These are phyloP conservation scores for Fraxinus pennsylvanica DNA, from an alignment of 257 asterid genomes.

Conservation along the genomic window DNA sequence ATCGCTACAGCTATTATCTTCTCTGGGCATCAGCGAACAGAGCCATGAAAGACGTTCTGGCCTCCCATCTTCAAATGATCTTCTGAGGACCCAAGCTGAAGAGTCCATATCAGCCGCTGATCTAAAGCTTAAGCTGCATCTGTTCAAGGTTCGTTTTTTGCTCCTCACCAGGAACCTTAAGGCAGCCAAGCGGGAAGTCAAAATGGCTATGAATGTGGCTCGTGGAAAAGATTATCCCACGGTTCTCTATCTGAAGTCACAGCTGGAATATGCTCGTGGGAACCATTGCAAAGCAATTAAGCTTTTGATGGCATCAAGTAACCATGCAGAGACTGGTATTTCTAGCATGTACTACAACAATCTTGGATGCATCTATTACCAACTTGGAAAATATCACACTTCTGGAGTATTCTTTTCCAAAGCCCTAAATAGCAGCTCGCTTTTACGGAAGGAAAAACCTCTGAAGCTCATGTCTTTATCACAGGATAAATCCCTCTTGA, in stretches of 20 bases:
- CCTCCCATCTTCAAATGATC: conserved; percentile 55
- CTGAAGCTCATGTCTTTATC: conserved; percentile 57
- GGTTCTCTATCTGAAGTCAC: conserved; percentile 87
- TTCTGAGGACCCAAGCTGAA: conserved; percentile 53
- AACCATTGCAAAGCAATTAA: conserved; percentile 79
- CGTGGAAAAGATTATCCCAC: conserved; percentile 70
- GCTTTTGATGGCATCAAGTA: conserved; percentile 73
- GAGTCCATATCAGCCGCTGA: conserved; percentile 56
- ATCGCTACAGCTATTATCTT: conserved; percentile 59
- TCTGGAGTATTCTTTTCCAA: conserved; percentile 70
- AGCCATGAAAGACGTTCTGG: conserved; percentile 53
- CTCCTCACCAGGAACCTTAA: conserved; percentile 74
- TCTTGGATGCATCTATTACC: conserved; percentile 82
- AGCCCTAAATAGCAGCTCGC: conserved; percentile 60
- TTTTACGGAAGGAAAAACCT: conserved; percentile 60
- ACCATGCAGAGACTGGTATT: conserved; percentile 53
- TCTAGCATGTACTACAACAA: conserved; percentile 80
- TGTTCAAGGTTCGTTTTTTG: conserved; percentile 74
- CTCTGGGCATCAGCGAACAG: conserved; percentile 55
- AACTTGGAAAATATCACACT: conserved; percentile 70
- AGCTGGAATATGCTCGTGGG: conserved; percentile 87
- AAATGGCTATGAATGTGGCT: conserved; percentile 86
- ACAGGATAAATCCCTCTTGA: conserved; percentile 65
- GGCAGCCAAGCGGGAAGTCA: conserved; percentile 92
- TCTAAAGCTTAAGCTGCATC: conserved; percentile 72